Evolutionary conservation across 2,329 filamentous ascomycete genomes (phyloP), one percentile per base, ranked within the genome.

Genomic region (Penicillium aurantiogriseum): DNA sequence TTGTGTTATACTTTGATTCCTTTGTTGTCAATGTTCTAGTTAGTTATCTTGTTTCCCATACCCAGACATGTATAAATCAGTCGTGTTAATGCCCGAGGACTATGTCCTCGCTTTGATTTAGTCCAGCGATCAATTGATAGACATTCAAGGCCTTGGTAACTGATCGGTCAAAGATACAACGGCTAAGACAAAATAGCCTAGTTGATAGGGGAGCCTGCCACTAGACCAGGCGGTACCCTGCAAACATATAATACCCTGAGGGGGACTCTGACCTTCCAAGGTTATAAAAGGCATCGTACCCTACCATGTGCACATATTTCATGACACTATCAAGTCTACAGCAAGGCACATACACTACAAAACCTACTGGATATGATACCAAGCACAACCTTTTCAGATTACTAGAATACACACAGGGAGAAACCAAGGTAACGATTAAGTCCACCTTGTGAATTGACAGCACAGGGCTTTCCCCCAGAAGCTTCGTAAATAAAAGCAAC

Each of bases 391-490:
- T 66, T 69, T 69, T 65, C 66, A 67, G 70, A 74, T 69, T 73
- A 69, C 66, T 77, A 69, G 65, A 62, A 66, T 52, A 73, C 65
- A 74, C 62, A 70, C 69, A 74, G 65, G 71, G 69, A 73, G 69
- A 72, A 73, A 73, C 73, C 80, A 84, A 88, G 87, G 88, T 84
- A 88, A 92, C 91, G 88, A 81, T 93, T 76, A 95, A 93, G 91
- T 91, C 85, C 85, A 88, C 81, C 87, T 89, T 88, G 85, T 83
- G 85, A 85, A 71, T 75, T 75, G 83, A 85, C 82, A 86, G 83
- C 86, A 94, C 92, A 97, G 92, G 93, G 93, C 93, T 92, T 97
- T 97, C 93, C 92, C 92, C 91, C 88, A 79, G 75, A 71, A 69
- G 64, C 60, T 66, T 65, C 65, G 66, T 75, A 65, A 69, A 71